Percentiles rank a stretch among this genome's conserved stretches.
Evolutionary conservation across 331 rosid species (phyloP).

Genomic region (Telfairia occidentalis): DNA sequence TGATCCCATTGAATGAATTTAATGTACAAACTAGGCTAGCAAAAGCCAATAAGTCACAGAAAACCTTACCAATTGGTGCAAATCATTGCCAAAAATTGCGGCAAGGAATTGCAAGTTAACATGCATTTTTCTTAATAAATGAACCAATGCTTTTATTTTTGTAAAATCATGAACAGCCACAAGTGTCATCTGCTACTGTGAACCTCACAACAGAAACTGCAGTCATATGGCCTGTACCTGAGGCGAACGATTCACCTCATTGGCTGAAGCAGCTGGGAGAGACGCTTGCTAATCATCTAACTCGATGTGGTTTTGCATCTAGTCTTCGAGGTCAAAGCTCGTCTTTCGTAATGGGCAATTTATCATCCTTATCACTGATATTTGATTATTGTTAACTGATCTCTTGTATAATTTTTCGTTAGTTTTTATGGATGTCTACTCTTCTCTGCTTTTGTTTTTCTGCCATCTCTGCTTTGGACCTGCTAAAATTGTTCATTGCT

Average conservation of each 20-base stretch:
- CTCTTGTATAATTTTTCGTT: background rate
- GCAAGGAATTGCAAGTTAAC: background rate
- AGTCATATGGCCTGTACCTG: slow-evolving; percentile 57
- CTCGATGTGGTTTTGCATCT: slow-evolving; percentile 71
- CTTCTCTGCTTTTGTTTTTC: background rate
- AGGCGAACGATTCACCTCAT: slow-evolving; percentile 44
- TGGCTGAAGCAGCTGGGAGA: slow-evolving; percentile 64
- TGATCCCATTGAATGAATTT: background rate
- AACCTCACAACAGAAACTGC: slow-evolving; percentile 79
- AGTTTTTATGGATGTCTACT: background rate
- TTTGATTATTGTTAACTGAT: background rate
- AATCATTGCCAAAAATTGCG: background rate
- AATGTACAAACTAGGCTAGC: background rate
- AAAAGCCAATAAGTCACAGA: background rate
- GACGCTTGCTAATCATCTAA: slow-evolving; percentile 80
- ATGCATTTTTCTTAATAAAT: background rate
- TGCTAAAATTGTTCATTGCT: background rate
- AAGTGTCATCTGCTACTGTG: slow-evolving; percentile 78
- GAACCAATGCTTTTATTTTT: background rate
- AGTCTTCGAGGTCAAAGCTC: slow-evolving; percentile 46
- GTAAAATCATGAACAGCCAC: slow-evolving; percentile 41
- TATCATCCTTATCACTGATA: background rate
- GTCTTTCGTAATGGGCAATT: background rate
- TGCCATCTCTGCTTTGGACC: background rate
- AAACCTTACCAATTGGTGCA: background rate